phyloP scores from a whole-genome alignment of 768 basidiomycete genomes.

The Russula ochroleuca region DNA sequence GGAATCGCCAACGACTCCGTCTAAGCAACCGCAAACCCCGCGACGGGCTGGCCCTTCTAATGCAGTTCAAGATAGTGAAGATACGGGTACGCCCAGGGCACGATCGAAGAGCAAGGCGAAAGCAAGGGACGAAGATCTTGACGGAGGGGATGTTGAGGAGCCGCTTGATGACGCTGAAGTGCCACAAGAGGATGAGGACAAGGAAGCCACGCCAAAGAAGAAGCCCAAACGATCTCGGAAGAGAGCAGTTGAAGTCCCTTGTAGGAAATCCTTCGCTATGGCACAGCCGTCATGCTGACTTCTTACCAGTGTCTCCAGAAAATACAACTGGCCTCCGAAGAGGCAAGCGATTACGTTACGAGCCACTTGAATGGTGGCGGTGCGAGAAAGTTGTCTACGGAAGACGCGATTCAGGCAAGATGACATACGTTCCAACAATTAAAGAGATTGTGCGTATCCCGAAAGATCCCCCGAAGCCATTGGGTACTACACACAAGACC shows the following conservation, averaged over 20 bases:
- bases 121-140: conserved; percentile 29
- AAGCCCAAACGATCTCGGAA: conserved; percentile 14
- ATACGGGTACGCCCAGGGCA: not conserved
- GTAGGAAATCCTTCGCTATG: not conserved
- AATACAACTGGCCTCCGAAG: conserved; percentile 55
- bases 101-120: conserved; percentile 42
- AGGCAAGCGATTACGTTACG: conserved; percentile 60
- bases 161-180: conserved; percentile 32
- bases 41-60: conserved; percentile 5
- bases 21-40: conserved; percentile 2
- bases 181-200: conserved; percentile 33
- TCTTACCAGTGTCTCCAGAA: conserved; percentile 30
- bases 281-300: not conserved
- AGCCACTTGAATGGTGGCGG: conserved; percentile 90
- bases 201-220: conserved; percentile 30
- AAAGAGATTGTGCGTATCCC: conserved; percentile 58
- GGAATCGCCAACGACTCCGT: not conserved
- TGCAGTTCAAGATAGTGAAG: conserved; percentile 5
- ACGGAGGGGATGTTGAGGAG: conserved; percentile 33
- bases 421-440: conserved; percentile 59
- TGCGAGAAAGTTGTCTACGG: conserved; percentile 85
- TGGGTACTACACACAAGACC: conserved; percentile 39
- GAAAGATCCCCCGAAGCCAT: conserved; percentile 46
- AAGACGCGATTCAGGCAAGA: conserved; percentile 45
- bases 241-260: conserved; percentile 5